Evolutionary conservation across 1,139 yeast genomes (phyloP).

Genomic region (Yamadazyma friedrichii): DNA sequence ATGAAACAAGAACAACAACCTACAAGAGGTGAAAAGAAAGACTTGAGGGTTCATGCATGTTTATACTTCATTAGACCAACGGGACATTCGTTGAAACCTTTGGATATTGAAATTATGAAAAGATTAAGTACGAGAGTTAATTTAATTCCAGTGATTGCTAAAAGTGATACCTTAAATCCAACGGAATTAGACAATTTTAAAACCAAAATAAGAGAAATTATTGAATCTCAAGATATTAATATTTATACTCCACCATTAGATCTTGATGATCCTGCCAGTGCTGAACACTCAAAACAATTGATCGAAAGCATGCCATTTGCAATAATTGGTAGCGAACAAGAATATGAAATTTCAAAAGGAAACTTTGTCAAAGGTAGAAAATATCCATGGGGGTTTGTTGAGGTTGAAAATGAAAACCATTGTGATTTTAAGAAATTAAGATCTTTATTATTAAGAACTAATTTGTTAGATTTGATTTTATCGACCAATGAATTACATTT

Average conservation of each 20-base stretch:
- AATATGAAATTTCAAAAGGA: slow-evolving; percentile 75
- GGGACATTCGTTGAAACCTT: slow-evolving; percentile 90
- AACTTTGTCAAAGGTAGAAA: slow-evolving; percentile 83
- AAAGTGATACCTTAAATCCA: slow-evolving; percentile 88
- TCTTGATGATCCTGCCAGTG: slow-evolving; percentile 68
- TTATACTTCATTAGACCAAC: slow-evolving; percentile 94
- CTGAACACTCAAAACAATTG: slow-evolving; percentile 78
- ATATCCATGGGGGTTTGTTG: slow-evolving; percentile 97
- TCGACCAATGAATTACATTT: slow-evolving; percentile 92
- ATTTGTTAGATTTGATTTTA: slow-evolving; percentile 84
- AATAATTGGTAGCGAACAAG: slow-evolving; percentile 86
- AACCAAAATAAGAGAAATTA: slow-evolving; percentile 82
- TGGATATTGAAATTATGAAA: slow-evolving; percentile 93
- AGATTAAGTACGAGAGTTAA: slow-evolving; percentile 85
- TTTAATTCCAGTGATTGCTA: slow-evolving; percentile 92
- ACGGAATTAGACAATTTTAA: slow-evolving; percentile 80
- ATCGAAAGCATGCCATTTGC: slow-evolving; percentile 95
- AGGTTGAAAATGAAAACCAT: slow-evolving; percentile 92
- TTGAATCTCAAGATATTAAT: slow-evolving; percentile 87
- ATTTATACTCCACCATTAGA: slow-evolving; percentile 89
- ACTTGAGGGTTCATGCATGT: slow-evolving; percentile 93
- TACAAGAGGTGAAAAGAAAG: slow-evolving; percentile 62
- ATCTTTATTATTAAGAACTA: slow-evolving; percentile 83
- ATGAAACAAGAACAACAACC: slow-evolving; percentile 99
- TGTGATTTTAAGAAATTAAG: slow-evolving; percentile 94